Conservation (phyloP, 2,329 filamentous ascomycete species). For the Aspergillus ruber region DNA sequence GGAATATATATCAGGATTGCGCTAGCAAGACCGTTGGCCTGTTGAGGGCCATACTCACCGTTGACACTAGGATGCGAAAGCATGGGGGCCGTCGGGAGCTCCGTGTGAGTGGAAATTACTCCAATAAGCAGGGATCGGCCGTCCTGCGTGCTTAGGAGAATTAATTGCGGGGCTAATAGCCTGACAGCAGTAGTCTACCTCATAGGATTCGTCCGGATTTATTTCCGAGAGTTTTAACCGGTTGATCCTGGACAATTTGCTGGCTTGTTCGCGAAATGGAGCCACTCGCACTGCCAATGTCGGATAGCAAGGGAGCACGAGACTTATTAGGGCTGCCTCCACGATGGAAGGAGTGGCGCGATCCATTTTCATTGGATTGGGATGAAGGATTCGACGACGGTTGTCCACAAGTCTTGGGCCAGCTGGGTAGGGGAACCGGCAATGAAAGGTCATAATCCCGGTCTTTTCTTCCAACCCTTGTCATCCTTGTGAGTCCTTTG, state of each 20-base stretch:
- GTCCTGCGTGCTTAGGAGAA: neutral
- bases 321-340: too few species aligned
- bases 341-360: too few species aligned
- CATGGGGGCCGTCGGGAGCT: neutral
- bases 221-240: neutral
- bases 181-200: neutral
- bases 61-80: neutral
- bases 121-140: neutral
- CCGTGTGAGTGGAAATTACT: neutral
- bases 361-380: too few species aligned
- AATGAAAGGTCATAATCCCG: too few species aligned
- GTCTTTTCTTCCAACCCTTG: too few species aligned
- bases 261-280: neutral
- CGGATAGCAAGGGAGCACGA: too few species aligned
- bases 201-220: neutral
- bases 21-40: neutral
- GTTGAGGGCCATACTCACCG: neutral
- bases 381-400: too few species aligned
- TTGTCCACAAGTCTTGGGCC: too few species aligned
- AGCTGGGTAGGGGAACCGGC: too few species aligned
- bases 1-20: neutral
- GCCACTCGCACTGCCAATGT: neutral
- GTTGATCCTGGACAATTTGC: neutral
- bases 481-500: too few species aligned
- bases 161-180: neutral